phyloP scores from a whole-genome alignment of 495 filamentous ascomycete species.

The Glonium stellatum region DNA sequence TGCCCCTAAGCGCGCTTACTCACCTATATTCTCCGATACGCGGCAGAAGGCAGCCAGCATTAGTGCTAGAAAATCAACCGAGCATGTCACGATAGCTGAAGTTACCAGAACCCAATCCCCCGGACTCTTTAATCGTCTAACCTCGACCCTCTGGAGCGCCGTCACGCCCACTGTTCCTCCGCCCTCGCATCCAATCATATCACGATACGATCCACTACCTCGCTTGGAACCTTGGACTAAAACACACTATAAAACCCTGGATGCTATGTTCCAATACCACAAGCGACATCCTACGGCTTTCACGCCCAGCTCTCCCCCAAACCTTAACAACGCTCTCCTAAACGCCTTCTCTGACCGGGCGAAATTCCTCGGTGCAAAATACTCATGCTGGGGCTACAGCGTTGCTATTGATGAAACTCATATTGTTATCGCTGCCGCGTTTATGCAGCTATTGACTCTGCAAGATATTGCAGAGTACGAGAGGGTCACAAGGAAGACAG shows the following conservation, averaged over 20 bases:
- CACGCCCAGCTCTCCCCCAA: constrained; percentile 3
- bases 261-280: constrained; percentile 26
- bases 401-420: constrained; percentile 14
- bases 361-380: constrained; percentile 17
- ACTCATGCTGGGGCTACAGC: constrained; percentile 26
- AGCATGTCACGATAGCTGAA: neutral
- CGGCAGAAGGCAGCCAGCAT: neutral
- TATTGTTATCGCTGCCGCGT: constrained; percentile 24
- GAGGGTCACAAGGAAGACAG: constrained; percentile 8
- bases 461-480: constrained; percentile 25
- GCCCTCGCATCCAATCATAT: constrained; percentile 13
- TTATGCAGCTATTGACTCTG: constrained; percentile 21
- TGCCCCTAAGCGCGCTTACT: constrained; percentile 8
- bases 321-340: constrained; percentile 26
- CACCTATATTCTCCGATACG: constrained; percentile 14
- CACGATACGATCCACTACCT: constrained; percentile 19
- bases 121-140: constrained; percentile 21
- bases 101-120: neutral
- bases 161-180: constrained; percentile 9
- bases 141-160: constrained; percentile 20
- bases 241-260: constrained; percentile 30
- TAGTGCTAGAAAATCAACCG: neutral
- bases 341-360: constrained; percentile 1
- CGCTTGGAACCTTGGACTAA: constrained; percentile 31
- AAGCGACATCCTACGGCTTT: constrained; percentile 24